A percentile compares a stretch with the other conserved stretches of the same genome.
Conservation (phyloP, 352 stramenopile genomes). For the Globisporangium middletonii region DNA sequence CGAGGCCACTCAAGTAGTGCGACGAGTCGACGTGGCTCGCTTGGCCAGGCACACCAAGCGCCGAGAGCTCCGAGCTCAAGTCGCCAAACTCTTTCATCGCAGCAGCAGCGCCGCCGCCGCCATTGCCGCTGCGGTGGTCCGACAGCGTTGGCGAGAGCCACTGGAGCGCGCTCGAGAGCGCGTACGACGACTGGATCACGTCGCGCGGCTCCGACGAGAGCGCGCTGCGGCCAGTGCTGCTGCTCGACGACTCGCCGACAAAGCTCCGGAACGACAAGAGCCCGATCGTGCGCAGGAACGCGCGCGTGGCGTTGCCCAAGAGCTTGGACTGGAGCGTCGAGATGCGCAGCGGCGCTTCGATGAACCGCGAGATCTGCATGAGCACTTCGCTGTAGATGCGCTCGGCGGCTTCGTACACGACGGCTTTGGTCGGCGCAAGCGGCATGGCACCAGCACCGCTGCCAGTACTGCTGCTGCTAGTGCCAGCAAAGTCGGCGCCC, state of each 20-base stretch:
- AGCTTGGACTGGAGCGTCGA: conserved; percentile 69
- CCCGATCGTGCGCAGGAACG: conserved; percentile 74
- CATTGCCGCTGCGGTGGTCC: conserved; percentile 16
- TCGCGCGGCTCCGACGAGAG: conserved; percentile 41
- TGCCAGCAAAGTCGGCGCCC: conserved; percentile 19
- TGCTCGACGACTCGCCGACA: conserved; percentile 49
- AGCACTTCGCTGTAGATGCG: conserved; percentile 82
- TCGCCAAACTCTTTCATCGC: conserved; percentile 37
- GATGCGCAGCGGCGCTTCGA: conserved; percentile 71
- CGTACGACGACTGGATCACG: conserved; percentile 67
- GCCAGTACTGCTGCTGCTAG: conserved; percentile 10
- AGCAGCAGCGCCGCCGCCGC: background rate
- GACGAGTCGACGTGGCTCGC: conserved; percentile 24
- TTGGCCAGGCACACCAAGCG: conserved; percentile 4
- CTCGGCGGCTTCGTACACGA: conserved; percentile 72
- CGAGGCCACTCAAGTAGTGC: conserved; percentile 69
- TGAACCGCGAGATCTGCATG: conserved; percentile 77
- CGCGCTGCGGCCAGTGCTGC: conserved; percentile 20
- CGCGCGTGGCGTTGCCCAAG: conserved; percentile 62
- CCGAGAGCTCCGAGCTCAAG: conserved; percentile 22
- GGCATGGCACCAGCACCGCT: conserved; percentile 11
- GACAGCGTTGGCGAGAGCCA: conserved; percentile 59
- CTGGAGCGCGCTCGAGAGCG: conserved; percentile 58
- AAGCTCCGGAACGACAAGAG: conserved; percentile 76
- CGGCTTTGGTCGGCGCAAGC: conserved; percentile 35